These are phyloP conservation scores for Rhytidhysteron rufulum DNA, from an alignment of 2,329 filamentous ascomycete species.

Conservation along the genomic window DNA sequence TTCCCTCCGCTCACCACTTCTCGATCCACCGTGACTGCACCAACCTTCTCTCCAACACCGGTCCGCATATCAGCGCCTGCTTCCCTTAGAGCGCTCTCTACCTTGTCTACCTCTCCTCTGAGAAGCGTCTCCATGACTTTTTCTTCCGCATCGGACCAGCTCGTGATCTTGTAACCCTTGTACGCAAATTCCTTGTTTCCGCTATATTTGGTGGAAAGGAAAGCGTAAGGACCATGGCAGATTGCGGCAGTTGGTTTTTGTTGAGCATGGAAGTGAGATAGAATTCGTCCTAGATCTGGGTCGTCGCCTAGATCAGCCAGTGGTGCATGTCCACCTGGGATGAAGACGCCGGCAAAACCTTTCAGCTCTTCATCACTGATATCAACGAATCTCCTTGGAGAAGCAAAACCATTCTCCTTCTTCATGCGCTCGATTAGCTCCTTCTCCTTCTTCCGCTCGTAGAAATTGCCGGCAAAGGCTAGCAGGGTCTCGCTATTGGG, in stretches of 20 bases:
- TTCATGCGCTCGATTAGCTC: constrained; percentile 44
- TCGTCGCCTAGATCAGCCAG: constrained; percentile 41
- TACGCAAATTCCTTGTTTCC: constrained; percentile 40
- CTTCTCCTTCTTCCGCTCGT: constrained; percentile 39
- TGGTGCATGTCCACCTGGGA: constrained; percentile 46
- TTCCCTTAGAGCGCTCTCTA: constrained; percentile 36
- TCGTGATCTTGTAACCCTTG: constrained; percentile 44
- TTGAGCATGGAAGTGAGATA: constrained; percentile 38
- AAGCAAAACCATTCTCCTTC: constrained; percentile 41
- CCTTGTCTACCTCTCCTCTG: constrained; percentile 42
- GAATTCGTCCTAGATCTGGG: constrained; percentile 40
- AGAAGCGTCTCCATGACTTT: constrained; percentile 44
- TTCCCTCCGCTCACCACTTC: constrained; percentile 36
- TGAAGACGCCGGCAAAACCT: constrained; percentile 40
- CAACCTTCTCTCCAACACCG: constrained; percentile 36
- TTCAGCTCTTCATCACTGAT: constrained; percentile 40
- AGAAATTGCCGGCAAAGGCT: constrained; percentile 46
- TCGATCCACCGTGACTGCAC: constrained; percentile 41
- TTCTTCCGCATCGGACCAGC: constrained; percentile 45
- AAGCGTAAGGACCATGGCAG: constrained; percentile 47
- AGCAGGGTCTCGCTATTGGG: constrained; percentile 40
- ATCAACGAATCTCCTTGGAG: constrained; percentile 35
- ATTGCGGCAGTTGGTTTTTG: constrained; percentile 44
- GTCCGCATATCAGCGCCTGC: constrained; percentile 45
- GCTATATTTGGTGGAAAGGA: constrained; percentile 39